A percentile compares a stretch with the other conserved stretches of the same genome.
Conservation (phyloP, 768 basidiomycete genomes). For the Boletellus ananiceps region DNA sequence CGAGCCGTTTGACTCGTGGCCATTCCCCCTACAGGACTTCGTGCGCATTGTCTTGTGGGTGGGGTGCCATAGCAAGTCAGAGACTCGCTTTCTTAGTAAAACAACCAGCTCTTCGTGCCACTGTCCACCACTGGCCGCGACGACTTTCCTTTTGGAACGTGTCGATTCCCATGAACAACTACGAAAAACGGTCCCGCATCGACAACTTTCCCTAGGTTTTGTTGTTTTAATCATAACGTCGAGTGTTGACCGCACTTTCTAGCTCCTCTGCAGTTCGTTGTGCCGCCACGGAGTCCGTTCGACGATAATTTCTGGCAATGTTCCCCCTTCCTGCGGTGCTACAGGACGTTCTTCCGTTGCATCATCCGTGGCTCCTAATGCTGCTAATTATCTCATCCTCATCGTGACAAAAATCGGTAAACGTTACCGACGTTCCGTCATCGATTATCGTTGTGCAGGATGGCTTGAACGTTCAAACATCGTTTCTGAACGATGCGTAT, state of each 20-base stretch:
- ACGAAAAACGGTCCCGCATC: too few relatives aligned
- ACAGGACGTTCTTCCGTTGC: slow-evolving; percentile 1
- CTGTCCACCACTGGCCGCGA: too few relatives aligned
- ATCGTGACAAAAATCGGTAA: background rate
- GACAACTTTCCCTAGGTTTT: background rate
- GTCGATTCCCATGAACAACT: too few relatives aligned
- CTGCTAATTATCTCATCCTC: background rate
- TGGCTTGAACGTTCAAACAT: slow-evolving; percentile 10
- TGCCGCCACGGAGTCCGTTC: background rate
- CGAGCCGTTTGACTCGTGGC: slow-evolving; percentile 9
- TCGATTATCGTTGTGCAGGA: slow-evolving; percentile 14
- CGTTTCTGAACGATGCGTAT: background rate
- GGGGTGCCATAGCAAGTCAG: background rate
- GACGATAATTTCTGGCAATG: background rate
- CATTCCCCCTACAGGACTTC: slow-evolving; percentile 8
- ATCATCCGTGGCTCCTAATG: slow-evolving; percentile 12
- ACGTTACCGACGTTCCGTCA: slow-evolving; percentile 6
- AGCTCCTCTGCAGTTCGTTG: slow-evolving; percentile 1
- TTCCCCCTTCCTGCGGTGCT: background rate
- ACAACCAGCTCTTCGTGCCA: too few relatives aligned
- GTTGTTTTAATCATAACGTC: background rate
- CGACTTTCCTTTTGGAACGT: too few relatives aligned
- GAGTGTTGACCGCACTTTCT: background rate
- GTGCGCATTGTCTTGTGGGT: slow-evolving; percentile 5
- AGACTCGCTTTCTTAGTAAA: too few relatives aligned